Evolutionary conservation across 2,329 filamentous ascomycete genomes (phyloP).

Genomic region (Fragosphaeria purpurea): DNA sequence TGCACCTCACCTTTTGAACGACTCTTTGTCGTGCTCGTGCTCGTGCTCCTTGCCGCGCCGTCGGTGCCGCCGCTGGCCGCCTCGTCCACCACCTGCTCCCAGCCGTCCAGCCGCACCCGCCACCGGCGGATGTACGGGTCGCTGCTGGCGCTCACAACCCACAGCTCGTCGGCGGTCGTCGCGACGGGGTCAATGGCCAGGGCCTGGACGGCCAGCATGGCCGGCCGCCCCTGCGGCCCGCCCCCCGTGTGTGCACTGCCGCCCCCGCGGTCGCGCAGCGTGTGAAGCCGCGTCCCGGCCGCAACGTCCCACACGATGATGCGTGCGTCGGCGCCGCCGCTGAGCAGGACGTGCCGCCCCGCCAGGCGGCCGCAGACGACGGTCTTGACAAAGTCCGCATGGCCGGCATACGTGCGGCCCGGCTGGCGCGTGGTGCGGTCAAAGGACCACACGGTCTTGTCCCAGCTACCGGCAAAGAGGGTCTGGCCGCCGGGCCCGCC

Average conservation of each 20-base stretch:
- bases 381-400: constrained; percentile 86
- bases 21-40: not conserved
- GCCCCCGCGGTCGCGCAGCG: constrained; percentile 57
- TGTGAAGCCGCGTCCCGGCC: constrained; percentile 59
- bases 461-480: constrained; percentile 86
- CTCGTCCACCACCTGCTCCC: constrained; percentile 44
- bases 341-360: constrained; percentile 56
- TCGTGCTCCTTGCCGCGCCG: not conserved
- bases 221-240: constrained; percentile 27
- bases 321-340: constrained; percentile 68
- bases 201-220: constrained; percentile 70
- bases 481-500: constrained; percentile 45
- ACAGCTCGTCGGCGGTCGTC: constrained; percentile 36
- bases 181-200: constrained; percentile 63
- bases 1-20: not conserved
- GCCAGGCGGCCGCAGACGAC: constrained; percentile 53
- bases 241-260: not conserved
- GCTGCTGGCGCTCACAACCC: constrained; percentile 71
- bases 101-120: constrained; percentile 45
- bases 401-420: constrained; percentile 58
- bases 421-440: constrained; percentile 46
- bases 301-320: constrained; percentile 74
- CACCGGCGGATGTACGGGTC: constrained; percentile 72
- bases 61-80: not conserved
- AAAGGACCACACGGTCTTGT: constrained; percentile 87